Percentiles rank a stretch among this genome's conserved stretches.
Evolutionary conservation across 805 yeast genomes (phyloP).

Genomic region (Debaryomyces hansenii): DNA sequence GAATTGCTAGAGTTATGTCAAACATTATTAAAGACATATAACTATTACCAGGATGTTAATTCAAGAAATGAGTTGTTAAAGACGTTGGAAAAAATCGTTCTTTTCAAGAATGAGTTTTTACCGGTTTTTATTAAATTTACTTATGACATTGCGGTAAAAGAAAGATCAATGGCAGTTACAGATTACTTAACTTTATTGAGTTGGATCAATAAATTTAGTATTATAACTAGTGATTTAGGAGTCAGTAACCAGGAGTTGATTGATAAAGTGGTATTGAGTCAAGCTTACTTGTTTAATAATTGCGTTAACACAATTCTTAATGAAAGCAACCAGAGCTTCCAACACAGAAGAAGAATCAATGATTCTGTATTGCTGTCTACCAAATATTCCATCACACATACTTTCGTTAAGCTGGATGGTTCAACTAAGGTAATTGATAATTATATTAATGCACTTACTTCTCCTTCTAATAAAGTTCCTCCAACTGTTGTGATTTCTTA

Average conservation of each 20-base stretch:
- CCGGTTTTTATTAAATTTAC: slow-evolving; percentile 41
- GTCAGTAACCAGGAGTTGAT: slow-evolving; percentile 16
- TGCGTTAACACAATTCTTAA: slow-evolving; percentile 6
- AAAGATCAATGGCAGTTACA: slow-evolving; percentile 45
- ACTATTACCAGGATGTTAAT: slow-evolving; percentile 49
- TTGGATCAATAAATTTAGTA: slow-evolving; percentile 51
- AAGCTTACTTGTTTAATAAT: slow-evolving; percentile 38
- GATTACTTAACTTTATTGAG: slow-evolving; percentile 58
- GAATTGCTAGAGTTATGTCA: slow-evolving; percentile 22
- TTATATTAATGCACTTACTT: background rate
- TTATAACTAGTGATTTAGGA: slow-evolving; percentile 7
- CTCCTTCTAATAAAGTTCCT: background rate
- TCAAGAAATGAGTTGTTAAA: slow-evolving; percentile 45
- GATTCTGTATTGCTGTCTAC: slow-evolving; percentile 30
- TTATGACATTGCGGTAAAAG: slow-evolving; percentile 23
- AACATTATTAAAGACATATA: slow-evolving; percentile 47
- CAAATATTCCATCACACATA: slow-evolving; percentile 19
- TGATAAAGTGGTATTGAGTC: slow-evolving; percentile 25
- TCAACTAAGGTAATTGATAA: background rate
- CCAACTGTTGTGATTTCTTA: slow-evolving; percentile 12
- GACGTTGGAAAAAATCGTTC: slow-evolving; percentile 38
- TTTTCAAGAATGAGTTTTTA: slow-evolving; percentile 30
- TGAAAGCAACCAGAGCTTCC: slow-evolving; percentile 3
- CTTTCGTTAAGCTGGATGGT: slow-evolving; percentile 2
- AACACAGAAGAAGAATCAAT: slow-evolving; percentile 22